Evolutionary conservation across 805 yeast genomes (phyloP).

Genomic region (Lipomyces starkeyi): DNA sequence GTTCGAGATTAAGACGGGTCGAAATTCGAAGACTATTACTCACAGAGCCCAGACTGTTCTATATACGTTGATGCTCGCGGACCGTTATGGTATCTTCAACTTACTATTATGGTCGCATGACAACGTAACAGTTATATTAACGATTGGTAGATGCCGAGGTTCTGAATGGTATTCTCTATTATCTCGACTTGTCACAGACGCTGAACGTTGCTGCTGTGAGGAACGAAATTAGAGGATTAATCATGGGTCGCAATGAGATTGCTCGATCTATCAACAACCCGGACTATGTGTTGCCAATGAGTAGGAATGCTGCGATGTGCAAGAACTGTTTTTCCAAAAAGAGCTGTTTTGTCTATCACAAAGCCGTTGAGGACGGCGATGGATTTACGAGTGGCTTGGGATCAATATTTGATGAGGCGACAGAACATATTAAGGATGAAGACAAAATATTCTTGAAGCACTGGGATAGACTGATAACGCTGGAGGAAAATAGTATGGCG

Average conservation of each 20-base stretch:
- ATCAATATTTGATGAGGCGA: slow-evolving; percentile 56
- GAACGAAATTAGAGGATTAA: slow-evolving; percentile 67
- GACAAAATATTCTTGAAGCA: slow-evolving; percentile 65
- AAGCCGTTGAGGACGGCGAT: slow-evolving; percentile 63
- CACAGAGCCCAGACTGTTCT: slow-evolving; percentile 89
- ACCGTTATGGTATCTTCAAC: slow-evolving; percentile 59
- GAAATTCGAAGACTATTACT: slow-evolving; percentile 55
- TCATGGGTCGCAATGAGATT: slow-evolving; percentile 73
- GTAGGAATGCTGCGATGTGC: slow-evolving; percentile 32
- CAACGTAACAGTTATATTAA: neutral
- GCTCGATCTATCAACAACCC: slow-evolving; percentile 61
- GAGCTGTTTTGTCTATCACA: slow-evolving; percentile 50
- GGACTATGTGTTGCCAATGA: slow-evolving; percentile 18
- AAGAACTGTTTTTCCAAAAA: slow-evolving; percentile 39
- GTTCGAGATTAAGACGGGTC: slow-evolving; percentile 89
- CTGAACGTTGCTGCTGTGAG: slow-evolving; percentile 59
- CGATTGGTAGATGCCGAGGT: slow-evolving; percentile 58
- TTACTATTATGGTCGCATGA: neutral
- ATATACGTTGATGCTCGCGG: slow-evolving; percentile 78
- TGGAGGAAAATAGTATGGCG: slow-evolving; percentile 69
- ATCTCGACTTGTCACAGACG: slow-evolving; percentile 66
- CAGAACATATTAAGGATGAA: slow-evolving; percentile 55
- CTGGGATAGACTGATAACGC: slow-evolving; percentile 76
- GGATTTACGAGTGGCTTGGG: slow-evolving; percentile 61
- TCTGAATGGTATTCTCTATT: slow-evolving; percentile 69